A percentile compares a stretch with the other conserved stretches of the same genome.
Evolutionary conservation across 139 green algal genomes (phyloP).

Genomic region (Ettlia oleoabundans): DNA sequence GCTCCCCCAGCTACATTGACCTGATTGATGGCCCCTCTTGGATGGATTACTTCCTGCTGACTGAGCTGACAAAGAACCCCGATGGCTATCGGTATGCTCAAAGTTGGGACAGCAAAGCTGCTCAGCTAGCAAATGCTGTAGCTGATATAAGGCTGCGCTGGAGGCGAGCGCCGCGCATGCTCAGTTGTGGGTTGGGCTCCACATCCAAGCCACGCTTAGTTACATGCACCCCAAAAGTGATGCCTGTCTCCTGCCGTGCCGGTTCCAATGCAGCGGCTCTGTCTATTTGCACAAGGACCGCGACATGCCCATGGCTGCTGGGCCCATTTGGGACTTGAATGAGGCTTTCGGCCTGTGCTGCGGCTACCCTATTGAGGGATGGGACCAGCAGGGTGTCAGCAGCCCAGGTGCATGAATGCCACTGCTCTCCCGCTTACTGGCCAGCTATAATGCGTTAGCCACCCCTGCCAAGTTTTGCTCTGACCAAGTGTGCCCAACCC

Average conservation of each 20-base stretch:
- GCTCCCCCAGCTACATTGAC: constrained; percentile 32
- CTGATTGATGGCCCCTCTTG: constrained; percentile 49
- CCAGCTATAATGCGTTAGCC: not conserved
- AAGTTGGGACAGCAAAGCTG: not conserved
- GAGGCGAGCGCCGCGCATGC: too few species aligned
- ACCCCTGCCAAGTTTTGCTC: too few species aligned
- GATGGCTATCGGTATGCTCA: constrained; percentile 53
- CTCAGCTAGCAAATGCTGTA: not conserved
- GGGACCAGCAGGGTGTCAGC: constrained; percentile 33
- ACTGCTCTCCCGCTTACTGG: not conserved
- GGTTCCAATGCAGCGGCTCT: constrained; percentile 21
- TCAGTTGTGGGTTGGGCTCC: not conserved
- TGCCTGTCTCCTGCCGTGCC: not conserved
- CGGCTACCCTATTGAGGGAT: constrained; percentile 79
- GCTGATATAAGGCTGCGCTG: too few species aligned
- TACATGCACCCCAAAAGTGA: not conserved
- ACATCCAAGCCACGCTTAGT: not conserved
- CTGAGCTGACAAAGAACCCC: constrained; percentile 67
- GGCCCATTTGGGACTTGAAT: constrained; percentile 50
- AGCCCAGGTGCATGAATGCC: constrained; percentile 24
- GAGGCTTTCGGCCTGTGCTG: constrained; percentile 83
- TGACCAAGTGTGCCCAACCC: too few species aligned
- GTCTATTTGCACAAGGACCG: constrained; percentile 50
- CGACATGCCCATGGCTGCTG: constrained; percentile 26
- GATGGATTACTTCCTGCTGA: constrained; percentile 60